Percentiles rank a stretch among this genome's conserved stretches.
Conservation (phyloP, 1,284 basidiomycete genomes). For the Marasmius tenuissimus region DNA sequence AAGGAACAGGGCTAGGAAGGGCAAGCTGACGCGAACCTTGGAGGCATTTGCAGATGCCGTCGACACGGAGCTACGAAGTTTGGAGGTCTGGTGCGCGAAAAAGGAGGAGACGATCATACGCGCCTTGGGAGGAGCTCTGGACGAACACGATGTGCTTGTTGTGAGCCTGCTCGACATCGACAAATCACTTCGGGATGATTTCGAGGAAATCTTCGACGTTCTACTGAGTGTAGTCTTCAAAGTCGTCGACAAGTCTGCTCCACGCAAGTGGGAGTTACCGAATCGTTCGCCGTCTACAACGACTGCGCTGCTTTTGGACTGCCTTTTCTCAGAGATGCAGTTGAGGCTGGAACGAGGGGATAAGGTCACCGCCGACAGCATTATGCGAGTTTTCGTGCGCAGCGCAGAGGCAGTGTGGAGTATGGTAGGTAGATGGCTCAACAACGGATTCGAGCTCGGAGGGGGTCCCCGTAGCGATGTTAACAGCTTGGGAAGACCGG, state of each 20-base stretch:
- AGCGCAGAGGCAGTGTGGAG: slow-evolving; percentile 73
- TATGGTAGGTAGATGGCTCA: slow-evolving; percentile 74
- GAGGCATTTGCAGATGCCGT: slow-evolving; percentile 83
- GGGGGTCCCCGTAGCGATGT: slow-evolving; percentile 30
- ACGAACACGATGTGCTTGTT: slow-evolving; percentile 32
- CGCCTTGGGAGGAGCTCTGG: slow-evolving; percentile 44
- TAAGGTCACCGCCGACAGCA: slow-evolving; percentile 44
- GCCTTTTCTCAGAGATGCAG: slow-evolving; percentile 55
- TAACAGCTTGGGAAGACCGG: slow-evolving; percentile 24
- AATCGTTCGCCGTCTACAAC: slow-evolving; percentile 48
- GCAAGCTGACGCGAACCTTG: slow-evolving; percentile 53
- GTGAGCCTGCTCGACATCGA: slow-evolving; percentile 70
- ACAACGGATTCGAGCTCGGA: slow-evolving; percentile 67
- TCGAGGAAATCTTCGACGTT: slow-evolving; percentile 56
- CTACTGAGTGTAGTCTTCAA: slow-evolving; percentile 46
- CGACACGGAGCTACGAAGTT: slow-evolving; percentile 52
- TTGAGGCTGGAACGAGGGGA: slow-evolving; percentile 59
- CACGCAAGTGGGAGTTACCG: slow-evolving; percentile 34
- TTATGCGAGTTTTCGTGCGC: slow-evolving; percentile 62
- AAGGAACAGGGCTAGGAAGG: not conserved
- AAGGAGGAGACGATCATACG: slow-evolving; percentile 66
- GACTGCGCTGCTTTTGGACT: slow-evolving; percentile 61
- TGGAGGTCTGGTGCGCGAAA: slow-evolving; percentile 71
- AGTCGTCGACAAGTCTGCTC: slow-evolving; percentile 23
- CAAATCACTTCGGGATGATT: slow-evolving; percentile 54